Base-by-base conservation (phyloP, 2,329 filamentous ascomycete genomes). In the Pezicula neosporulosa region DNA sequence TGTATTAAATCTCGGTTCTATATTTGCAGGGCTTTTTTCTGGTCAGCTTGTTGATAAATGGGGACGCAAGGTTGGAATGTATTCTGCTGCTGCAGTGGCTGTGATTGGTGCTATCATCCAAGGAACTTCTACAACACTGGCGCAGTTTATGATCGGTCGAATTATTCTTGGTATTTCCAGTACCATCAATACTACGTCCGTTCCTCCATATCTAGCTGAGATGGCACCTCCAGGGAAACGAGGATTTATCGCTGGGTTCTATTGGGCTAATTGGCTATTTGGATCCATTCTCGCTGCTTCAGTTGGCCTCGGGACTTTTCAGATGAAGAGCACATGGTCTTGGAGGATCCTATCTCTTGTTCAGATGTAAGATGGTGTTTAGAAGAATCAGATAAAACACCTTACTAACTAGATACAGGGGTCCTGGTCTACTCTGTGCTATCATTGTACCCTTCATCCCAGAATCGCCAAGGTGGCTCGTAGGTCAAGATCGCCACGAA, bases 401-500 rank as follows among this genome's bases (percentile, higher is more conserved):
- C 21, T 21, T 21, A 21, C 16, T 21, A 15, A 27, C 16, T 44
- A 21, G 7, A 44, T 16, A 13, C 21, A 27, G 18, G 24, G 24
- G 18, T 44, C 41, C 41, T 15, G 41, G 18, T 12, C 12, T 44
- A 13, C 18, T 44, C 5, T 21, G 41, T 44, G 18, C 24, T 3
- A 27, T 44, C 15, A 21, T 27, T n/a, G 18, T 44, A 21, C 41
- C 41, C 65, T 77, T 86, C 57, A 36, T 83, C 1, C 81, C 82
- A 0, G 81, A 85, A 57, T 81, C 77, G 3, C 82, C 82, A 0
- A 68, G 81, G 47, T 85, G 79, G 80, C 70, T 84, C 24, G 77
- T 81, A 50, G 73, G 74, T 48, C 73, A 79, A 49, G 72, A 76
- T 52, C 73, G 75, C 21, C 66, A 72, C 12, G 76, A 80, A 7